These are phyloP conservation scores for Penicillium sp. DNA, from an alignment of 2,329 filamentous ascomycete species.

Conservation along the genomic window DNA sequence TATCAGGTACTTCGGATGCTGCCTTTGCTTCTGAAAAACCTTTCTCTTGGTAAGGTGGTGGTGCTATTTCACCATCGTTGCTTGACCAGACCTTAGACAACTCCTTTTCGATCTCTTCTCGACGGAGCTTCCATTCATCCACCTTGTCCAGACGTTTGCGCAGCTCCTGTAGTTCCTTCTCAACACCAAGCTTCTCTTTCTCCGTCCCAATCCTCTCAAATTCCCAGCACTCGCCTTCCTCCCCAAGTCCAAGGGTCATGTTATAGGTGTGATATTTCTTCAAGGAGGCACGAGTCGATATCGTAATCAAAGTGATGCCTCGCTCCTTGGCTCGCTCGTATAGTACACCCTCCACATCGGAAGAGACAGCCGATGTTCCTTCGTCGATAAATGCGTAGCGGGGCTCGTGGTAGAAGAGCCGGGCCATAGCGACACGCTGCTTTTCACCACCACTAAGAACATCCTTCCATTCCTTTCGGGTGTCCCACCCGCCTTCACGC, in stretches of 20 bases:
- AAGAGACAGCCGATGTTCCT: slow-evolving; percentile 90
- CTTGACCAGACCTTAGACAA: slow-evolving; percentile 67
- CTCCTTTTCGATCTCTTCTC: slow-evolving; percentile 81
- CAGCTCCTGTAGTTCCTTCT: slow-evolving; percentile 86
- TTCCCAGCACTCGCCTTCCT: slow-evolving; percentile 84
- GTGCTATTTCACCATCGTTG: slow-evolving; percentile 42
- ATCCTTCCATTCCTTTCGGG: slow-evolving; percentile 97
- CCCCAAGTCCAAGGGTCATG: slow-evolving; percentile 79
- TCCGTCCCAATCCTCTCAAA: slow-evolving; percentile 93
- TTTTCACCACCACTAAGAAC: slow-evolving; percentile 97
- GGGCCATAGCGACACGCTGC: slow-evolving; percentile 88
- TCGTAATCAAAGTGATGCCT: slow-evolving; percentile 94
- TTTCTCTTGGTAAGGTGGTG: slow-evolving; percentile 39
- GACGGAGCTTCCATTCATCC: slow-evolving; percentile 78
- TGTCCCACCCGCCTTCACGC: slow-evolving; percentile 95
- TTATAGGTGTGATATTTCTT: slow-evolving; percentile 97
- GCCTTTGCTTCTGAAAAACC: neutral
- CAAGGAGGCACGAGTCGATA: slow-evolving; percentile 89
- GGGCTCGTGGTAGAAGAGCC: slow-evolving; percentile 92
- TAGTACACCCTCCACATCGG: slow-evolving; percentile 88
- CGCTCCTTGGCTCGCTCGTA: slow-evolving; percentile 93
- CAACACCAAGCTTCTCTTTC: slow-evolving; percentile 88
- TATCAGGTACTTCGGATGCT: neutral
- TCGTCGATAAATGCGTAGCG: slow-evolving; percentile 94
- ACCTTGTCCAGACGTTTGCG: slow-evolving; percentile 79